Base-by-base conservation (phyloP, 768 basidiomycete species). In the Amanita jacksonii region DNA sequence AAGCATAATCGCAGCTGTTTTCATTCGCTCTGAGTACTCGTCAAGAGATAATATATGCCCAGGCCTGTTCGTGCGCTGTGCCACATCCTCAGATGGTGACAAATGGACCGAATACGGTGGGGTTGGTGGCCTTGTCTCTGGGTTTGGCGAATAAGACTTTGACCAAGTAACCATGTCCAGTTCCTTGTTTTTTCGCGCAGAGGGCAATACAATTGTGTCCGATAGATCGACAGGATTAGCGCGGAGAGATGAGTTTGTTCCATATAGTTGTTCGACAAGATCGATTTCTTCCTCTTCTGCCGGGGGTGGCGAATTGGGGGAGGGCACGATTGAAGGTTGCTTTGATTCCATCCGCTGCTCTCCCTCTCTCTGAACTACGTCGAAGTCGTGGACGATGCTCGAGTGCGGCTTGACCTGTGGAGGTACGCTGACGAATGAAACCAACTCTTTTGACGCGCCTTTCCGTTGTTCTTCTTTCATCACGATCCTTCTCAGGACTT, bases 1-100 rank as follows among this genome's bases (percentile, higher is more conserved):
- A 22, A 99, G 80, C 96, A 99, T 97, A 49, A 98, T 83, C 8
- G 96, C 96, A 8, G 96, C 96, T 8, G 92, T 96, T 6, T 90
- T 80, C 96, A 99, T 99, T 40, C 96, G 79, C 52, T 97, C 91
- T 1, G 94, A 94, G 64, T 99, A 99, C 52, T 99, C 94, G 53
- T 99, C 94, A 18, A 99, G 68, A 0, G 92, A 90, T 10, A 98
- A 65, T 7, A 64, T 57, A 16, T 60, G 62, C 5, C 54, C 22
- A 34, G 38, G 15, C 6, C 30, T 20, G n/a, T 27, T 8, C 15
- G 45, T 30, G 27, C 30, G 22, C 13, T 45, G 38, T 27, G 43
- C 36, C 12, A 24, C 28, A 5, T 50, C 30, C 10, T 37, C 39
- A 12, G 12, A 28, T 20, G 34, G 9, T 8, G 41, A 23, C 23